Evolutionary conservation across 2,329 filamentous ascomycete species (phyloP).

Genomic region (Clarireedia paspali): DNA sequence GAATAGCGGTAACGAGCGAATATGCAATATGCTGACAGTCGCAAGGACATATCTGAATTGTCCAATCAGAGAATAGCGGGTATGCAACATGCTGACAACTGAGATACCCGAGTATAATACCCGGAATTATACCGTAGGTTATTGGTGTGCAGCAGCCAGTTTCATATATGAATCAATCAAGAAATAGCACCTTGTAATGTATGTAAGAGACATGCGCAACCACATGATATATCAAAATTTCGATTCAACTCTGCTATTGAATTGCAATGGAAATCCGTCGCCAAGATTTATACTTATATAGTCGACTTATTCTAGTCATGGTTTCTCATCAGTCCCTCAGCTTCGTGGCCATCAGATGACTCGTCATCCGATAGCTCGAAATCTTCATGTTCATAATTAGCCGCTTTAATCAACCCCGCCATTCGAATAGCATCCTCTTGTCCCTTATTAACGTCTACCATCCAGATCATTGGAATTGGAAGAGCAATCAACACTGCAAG

Average conservation of each 20-base stretch:
- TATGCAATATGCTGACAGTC: no score
- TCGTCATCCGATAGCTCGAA: constrained; percentile 2
- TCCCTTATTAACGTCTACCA: constrained; percentile 77
- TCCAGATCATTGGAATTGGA: constrained; percentile 75
- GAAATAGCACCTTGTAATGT: no score
- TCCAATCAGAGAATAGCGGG: neutral
- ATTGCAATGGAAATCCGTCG: neutral
- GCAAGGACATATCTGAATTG: neutral
- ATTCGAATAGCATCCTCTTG: constrained; percentile 60
- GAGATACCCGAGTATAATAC: no score
- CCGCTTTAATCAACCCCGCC: constrained; percentile 49
- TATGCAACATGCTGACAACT: neutral
- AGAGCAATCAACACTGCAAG: constrained; percentile 76
- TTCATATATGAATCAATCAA: no score
- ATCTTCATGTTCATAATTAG: constrained; percentile 3
- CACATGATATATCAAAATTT: neutral
- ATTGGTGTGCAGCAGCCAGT: no score
- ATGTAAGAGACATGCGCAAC: no score
- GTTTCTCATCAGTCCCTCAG: constrained; percentile 6
- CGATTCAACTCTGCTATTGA: neutral
- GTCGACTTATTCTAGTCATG: neutral
- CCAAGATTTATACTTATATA: neutral
- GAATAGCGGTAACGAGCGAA: neutral
- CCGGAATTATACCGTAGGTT: no score
- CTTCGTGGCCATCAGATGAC: constrained; percentile 5